Conservation (phyloP, 2,329 filamentous ascomycete species). For the Talaromyces sp. region DNA sequence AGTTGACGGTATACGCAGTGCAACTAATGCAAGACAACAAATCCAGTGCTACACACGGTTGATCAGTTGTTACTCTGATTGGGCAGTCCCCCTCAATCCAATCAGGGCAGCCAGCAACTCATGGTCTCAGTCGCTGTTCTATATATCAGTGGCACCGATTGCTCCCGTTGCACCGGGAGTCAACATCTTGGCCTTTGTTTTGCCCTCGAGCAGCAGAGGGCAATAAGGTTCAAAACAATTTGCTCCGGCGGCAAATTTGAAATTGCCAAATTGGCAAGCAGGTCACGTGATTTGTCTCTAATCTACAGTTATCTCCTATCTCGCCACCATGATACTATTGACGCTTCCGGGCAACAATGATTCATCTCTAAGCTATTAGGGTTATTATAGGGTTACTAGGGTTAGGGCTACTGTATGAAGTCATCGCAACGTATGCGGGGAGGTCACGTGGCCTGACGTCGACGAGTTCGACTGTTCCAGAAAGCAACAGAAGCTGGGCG, state of each 20-base stretch:
- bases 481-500: constrained; percentile 10
- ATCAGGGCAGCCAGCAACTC: not conserved
- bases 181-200: not conserved
- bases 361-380: not conserved
- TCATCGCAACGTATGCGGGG: not conserved
- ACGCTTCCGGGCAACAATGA: too few relatives aligned
- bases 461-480: constrained; percentile 11
- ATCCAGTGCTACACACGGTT: not conserved
- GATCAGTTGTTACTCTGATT: not conserved
- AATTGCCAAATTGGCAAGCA: not conserved
- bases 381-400: not conserved
- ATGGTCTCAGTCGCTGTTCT: not conserved
- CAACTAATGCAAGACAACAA: not conserved
- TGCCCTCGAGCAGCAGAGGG: too few relatives aligned
- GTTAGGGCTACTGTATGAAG: not conserved
- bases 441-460: constrained; percentile 13
- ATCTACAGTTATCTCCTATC: not conserved
- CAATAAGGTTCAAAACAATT: not conserved
- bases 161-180: not conserved
- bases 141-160: not conserved
- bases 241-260: too few relatives aligned
- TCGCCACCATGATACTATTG: too few relatives aligned
- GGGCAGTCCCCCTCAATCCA: not conserved
- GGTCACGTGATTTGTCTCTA: not conserved
- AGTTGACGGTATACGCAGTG: not conserved